phyloP scores from a whole-genome alignment of 345 rosid genomes.

The Passiflora organensis region DNA sequence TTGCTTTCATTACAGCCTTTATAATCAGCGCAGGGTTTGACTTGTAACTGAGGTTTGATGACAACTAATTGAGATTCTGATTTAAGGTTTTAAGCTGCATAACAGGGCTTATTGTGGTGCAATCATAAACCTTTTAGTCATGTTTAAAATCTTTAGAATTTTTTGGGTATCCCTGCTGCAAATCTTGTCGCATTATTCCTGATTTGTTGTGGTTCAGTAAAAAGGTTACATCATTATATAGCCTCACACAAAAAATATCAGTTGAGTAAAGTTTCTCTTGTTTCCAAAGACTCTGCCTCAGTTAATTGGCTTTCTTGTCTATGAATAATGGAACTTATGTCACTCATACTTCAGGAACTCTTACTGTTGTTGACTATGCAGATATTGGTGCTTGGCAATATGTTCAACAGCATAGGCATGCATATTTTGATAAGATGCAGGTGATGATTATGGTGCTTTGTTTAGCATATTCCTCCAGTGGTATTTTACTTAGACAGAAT shows the following conservation, averaged over 20 bases:
- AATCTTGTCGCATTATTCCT: neutral
- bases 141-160: neutral
- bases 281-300: neutral
- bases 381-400: conserved; percentile 90
- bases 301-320: neutral
- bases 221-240: neutral
- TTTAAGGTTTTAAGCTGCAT: neutral
- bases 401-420: conserved; percentile 75
- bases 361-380: conserved; percentile 26
- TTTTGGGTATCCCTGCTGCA: neutral
- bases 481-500: neutral
- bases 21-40: too few relatives aligned
- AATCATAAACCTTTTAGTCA: neutral
- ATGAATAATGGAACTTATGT: neutral
- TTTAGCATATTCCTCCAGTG: neutral
- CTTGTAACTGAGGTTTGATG: neutral
- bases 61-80: neutral
- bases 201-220: neutral
- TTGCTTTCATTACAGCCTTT: too few relatives aligned
- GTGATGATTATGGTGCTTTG: conserved; percentile 23
- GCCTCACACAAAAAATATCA: too few relatives aligned
- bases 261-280: neutral
- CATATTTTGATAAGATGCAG: conserved; percentile 95
- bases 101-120: neutral
- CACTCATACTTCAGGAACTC: neutral